Conservation (phyloP, 2,329 filamentous ascomycete species). For the Tolypocladium inflatum region DNA sequence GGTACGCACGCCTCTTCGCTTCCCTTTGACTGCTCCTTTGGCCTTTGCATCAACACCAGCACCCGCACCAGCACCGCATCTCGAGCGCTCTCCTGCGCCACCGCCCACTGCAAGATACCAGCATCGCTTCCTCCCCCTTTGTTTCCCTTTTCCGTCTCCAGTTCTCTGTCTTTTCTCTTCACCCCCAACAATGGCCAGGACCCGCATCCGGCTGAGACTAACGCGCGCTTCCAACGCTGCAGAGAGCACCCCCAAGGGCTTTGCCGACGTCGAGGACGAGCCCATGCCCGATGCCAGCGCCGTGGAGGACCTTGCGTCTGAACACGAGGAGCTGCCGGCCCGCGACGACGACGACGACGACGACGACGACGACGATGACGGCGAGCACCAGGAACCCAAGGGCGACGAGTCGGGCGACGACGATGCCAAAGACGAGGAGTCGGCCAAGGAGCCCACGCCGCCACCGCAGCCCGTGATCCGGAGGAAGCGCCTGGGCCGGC, state of each 20-base stretch:
- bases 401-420: slow-evolving; percentile 34
- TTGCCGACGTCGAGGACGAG: slow-evolving; percentile 31
- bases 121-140: neutral
- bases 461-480: slow-evolving; percentile 56
- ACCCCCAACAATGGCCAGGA: slow-evolving; percentile 14
- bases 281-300: slow-evolving; percentile 23
- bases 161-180: neutral
- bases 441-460: slow-evolving; percentile 42
- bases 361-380: slow-evolving; percentile 21
- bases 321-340: slow-evolving; percentile 4
- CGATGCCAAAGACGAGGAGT: slow-evolving; percentile 29
- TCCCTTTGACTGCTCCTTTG: neutral
- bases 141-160: neutral
- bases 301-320: slow-evolving; percentile 8
- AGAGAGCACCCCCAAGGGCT: slow-evolving; percentile 34
- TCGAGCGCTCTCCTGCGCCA: neutral
- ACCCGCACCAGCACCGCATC: neutral
- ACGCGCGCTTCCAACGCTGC: slow-evolving; percentile 17
- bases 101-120: neutral
- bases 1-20: slow-evolving; percentile 26
- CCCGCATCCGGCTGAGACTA: slow-evolving; percentile 22
- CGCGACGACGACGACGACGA: slow-evolving; percentile 20
- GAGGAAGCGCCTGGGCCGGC: slow-evolving; percentile 72
- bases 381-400: slow-evolving; percentile 26
- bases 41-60: neutral